Conservation (phyloP, 1,284 basidiomycete species). For the Apiotrichum domesticum region DNA sequence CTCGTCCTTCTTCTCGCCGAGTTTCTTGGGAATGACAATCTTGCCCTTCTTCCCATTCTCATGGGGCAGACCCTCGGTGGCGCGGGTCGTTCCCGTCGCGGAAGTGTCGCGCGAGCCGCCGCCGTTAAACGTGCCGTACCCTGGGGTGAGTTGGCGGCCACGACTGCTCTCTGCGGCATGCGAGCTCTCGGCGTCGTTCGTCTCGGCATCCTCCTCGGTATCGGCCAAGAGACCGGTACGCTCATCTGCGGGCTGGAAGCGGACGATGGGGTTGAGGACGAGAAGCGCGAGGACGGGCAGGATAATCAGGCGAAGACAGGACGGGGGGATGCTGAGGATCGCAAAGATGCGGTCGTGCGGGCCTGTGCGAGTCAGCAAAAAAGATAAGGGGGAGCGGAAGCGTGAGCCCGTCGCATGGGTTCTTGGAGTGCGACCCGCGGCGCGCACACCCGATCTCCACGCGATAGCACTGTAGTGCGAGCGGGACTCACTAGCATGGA, state of each 20-base stretch:
- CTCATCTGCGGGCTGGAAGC: constrained; percentile 35
- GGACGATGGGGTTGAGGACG: constrained; percentile 28
- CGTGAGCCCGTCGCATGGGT: background rate
- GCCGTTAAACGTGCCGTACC: constrained; percentile 32
- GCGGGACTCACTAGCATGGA: constrained; percentile 27
- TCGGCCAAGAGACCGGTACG: constrained; percentile 27
- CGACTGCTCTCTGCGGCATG: background rate
- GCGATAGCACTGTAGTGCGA: too few relatives aligned
- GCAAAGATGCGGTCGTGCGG: constrained; percentile 24
- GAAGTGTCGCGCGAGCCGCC: constrained; percentile 12
- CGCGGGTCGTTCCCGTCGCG: background rate
- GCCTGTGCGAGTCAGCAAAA: constrained; percentile 7
- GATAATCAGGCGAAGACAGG: constrained; percentile 27
- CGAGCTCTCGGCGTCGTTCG: background rate
- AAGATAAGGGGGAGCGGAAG: background rate
- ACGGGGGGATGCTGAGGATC: constrained; percentile 34
- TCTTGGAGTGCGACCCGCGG: background rate
- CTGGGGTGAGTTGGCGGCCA: background rate
- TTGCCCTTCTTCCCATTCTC: constrained; percentile 3
- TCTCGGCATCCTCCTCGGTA: constrained; percentile 8
- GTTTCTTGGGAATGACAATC: constrained; percentile 35
- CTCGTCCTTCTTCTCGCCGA: constrained; percentile 34
- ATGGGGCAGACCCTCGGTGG: background rate
- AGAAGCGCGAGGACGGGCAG: constrained; percentile 31
- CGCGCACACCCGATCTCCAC: background rate